Conservation (phyloP, 1,284 basidiomycete species). For the Calocybe gambosa region DNA sequence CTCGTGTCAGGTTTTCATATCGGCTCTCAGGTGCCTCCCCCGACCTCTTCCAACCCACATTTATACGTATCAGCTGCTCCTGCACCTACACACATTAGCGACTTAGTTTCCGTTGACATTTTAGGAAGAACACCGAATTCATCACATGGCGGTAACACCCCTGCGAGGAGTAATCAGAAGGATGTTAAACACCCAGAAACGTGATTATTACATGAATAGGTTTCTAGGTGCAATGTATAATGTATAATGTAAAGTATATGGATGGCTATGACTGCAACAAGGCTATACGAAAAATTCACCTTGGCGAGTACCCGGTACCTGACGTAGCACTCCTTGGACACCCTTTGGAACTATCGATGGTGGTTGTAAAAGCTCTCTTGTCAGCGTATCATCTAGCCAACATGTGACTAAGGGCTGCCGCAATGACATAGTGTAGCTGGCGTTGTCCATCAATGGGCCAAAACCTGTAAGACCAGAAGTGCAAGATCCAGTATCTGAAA, state of each 20-base stretch:
- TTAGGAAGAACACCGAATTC: constrained; percentile 51
- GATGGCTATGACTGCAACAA: not conserved
- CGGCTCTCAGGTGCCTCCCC: constrained; percentile 38
- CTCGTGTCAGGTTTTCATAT: constrained; percentile 5
- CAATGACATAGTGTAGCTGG: constrained; percentile 1
- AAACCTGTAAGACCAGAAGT: constrained; percentile 18
- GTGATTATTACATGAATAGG: constrained; percentile 15
- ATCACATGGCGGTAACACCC: constrained; percentile 49
- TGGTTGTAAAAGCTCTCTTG: not conserved
- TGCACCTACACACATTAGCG: constrained; percentile 16
- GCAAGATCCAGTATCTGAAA: constrained; percentile 19
- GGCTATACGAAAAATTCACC: constrained; percentile 20
- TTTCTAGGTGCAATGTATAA: not conserved
- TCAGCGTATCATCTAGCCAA: constrained; percentile 9
- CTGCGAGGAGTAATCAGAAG: constrained; percentile 27
- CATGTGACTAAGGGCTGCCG: constrained; percentile 4
- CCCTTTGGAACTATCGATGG: not conserved
- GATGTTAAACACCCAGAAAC: constrained; percentile 9
- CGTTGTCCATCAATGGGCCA: constrained; percentile 9
- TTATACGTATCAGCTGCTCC: constrained; percentile 20
- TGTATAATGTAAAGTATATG: not conserved
- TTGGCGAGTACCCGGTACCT: constrained; percentile 1
- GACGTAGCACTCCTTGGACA: constrained; percentile 1
- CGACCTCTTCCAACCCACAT: constrained; percentile 24
- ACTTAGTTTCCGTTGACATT: constrained; percentile 18